These are phyloP conservation scores for Escallonia rubra DNA, from an alignment of 129 eudicot genomes.

Conservation along the genomic window DNA sequence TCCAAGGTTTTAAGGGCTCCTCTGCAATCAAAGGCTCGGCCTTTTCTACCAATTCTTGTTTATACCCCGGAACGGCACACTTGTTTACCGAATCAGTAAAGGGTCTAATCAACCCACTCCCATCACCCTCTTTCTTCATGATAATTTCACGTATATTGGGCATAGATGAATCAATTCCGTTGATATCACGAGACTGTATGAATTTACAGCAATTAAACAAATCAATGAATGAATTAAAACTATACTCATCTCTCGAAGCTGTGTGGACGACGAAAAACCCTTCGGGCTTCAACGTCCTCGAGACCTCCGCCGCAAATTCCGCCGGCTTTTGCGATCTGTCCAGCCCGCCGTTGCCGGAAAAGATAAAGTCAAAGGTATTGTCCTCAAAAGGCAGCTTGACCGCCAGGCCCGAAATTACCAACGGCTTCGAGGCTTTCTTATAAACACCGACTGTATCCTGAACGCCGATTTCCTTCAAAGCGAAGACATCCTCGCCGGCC, in stretches of 20 bases:
- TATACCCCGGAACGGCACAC: constrained; percentile 62
- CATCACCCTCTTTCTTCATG: constrained; percentile 32
- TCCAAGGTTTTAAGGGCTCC: constrained; percentile 92
- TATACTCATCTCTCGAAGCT: constrained; percentile 55
- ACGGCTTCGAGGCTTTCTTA: constrained; percentile 57
- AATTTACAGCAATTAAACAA: constrained; percentile 65
- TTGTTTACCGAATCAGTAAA: constrained; percentile 8
- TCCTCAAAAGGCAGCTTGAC: constrained; percentile 34
- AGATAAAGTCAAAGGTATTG: constrained; percentile 63
- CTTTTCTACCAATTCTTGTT: constrained; percentile 44
- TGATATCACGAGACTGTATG: constrained; percentile 36
- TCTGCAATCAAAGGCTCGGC: constrained; percentile 77
- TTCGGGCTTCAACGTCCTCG: constrained; percentile 75
- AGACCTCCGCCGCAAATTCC: constrained; percentile 48
- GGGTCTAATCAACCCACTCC: constrained; percentile 9
- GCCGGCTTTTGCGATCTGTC: constrained; percentile 39
- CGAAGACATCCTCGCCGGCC: constrained; percentile 64
- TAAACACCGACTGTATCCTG: constrained; percentile 46
- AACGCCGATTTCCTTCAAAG: constrained; percentile 79
- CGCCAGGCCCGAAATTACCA: constrained; percentile 47
- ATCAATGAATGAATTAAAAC: constrained; percentile 67
- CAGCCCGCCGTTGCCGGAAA: constrained; percentile 56
- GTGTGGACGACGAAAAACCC: constrained; percentile 82
- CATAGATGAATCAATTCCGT: constrained; percentile 30
- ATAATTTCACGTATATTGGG: constrained; percentile 57